phyloP scores from a whole-genome alignment of 768 basidiomycete genomes.

The Aureoboletus auriporus region DNA sequence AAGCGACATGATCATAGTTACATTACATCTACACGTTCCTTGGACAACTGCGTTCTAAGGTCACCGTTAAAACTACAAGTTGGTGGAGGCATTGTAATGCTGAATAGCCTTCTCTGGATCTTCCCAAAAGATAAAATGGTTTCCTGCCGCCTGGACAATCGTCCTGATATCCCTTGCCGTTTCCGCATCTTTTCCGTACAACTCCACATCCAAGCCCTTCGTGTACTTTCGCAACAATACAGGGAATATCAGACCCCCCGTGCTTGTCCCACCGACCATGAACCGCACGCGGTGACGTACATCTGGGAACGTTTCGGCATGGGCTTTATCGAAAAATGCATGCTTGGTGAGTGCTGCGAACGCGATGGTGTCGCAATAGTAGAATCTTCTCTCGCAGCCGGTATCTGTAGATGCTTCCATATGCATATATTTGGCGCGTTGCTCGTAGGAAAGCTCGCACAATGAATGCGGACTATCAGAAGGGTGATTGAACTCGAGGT shows the following conservation, averaged over 20 bases:
- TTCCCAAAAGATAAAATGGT: conserved; percentile 23
- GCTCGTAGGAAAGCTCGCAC: conserved; percentile 6
- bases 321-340: conserved; percentile 14
- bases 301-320: conserved; percentile 1
- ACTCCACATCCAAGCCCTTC: background rate
- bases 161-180: conserved; percentile 18
- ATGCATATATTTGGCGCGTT: conserved; percentile 10
- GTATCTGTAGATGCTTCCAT: background rate
- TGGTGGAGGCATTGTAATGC: conserved; percentile 7
- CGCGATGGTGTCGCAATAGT: conserved; percentile 4
- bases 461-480: conserved; percentile 9
- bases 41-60: too few species aligned
- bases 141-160: conserved; percentile 14
- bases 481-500: conserved; percentile 11
- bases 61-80: background rate
- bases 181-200: conserved; percentile 11
- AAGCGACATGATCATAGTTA: too few species aligned
- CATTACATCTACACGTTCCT: too few species aligned
- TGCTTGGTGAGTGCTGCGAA: conserved; percentile 11
- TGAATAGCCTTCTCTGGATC: conserved; percentile 18
- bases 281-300: conserved; percentile 15
- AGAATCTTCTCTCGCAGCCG: conserved; percentile 12
- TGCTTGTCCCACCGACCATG: conserved; percentile 12
- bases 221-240: background rate
- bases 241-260: background rate